Base-by-base conservation (phyloP, 257 asterid species). In the Solanum virginianum region DNA sequence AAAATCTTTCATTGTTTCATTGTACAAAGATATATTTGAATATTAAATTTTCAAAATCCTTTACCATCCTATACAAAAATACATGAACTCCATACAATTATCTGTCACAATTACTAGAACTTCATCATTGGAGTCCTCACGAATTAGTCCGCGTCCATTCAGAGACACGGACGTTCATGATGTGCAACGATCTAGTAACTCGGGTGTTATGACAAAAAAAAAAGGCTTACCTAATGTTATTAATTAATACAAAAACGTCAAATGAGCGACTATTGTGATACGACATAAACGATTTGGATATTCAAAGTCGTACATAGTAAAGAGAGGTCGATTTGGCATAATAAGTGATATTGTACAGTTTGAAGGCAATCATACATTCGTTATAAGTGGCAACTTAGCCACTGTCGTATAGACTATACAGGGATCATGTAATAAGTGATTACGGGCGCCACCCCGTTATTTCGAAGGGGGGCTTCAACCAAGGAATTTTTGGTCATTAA, bases 111-210 rank as follows among this genome's bases (percentile, higher is more conserved):
- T 13, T 4, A 5, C 59, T 54, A 1, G n/a, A 54, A 54, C 59
- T 55, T 55, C 62, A 55, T 55, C 62, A 6, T 16, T 55, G 62
- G 62, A 17, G 62, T 55, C 62, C n/a, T 55, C 88, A 22, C 65
- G 80, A 59, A 87, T 91, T 20, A 90, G 88, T 6, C 68, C 90
- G 51, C 89, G 91, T 8, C 88, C 88, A 10, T 92, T 91, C 85
- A 47, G 51, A 66, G 88, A 13, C 39, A 80, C 15, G 84, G 84
- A 68, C 7, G 51, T 68, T 29, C 88, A 70, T 56, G 81, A 66
- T 43, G 62, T 57, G 59, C 54, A 62, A 80, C 29, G 65, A 85
- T 24, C 66, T 90, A 17, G 51, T 57, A 53, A n/a, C 85, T 29
- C 85, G 87, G 43, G 8, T 43, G 7, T 43, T 43, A 5, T 6